A percentile compares a stretch with the other conserved stretches of the same genome.
These are phyloP conservation scores for Adansonia digitata DNA, from an alignment of 345 rosid species.

Conservation along the genomic window DNA sequence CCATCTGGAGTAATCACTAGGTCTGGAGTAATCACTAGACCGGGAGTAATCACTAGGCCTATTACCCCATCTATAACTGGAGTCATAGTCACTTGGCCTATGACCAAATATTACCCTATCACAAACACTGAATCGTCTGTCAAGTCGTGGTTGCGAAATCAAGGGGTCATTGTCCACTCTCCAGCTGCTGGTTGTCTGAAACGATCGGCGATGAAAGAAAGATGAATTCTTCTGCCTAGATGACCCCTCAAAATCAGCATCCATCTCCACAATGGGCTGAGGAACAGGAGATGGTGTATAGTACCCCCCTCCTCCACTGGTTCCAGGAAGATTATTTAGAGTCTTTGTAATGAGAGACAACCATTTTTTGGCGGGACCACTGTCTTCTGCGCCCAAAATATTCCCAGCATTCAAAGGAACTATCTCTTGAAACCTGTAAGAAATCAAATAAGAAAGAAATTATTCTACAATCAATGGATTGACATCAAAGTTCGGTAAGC, in stretches of 20 bases:
- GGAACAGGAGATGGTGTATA: constrained; percentile 93
- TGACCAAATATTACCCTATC: constrained; percentile 81
- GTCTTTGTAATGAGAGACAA: constrained; percentile 70
- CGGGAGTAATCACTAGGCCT: constrained; percentile 79
- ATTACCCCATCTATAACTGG: constrained; percentile 20
- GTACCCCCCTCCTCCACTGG: constrained; percentile 59
- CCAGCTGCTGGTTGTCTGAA: constrained; percentile 86
- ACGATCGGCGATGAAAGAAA: constrained; percentile 84
- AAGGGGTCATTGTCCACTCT: constrained; percentile 78
- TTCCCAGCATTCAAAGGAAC: constrained; percentile 98
- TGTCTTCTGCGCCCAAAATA: constrained; percentile 95
- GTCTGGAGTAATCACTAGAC: constrained; percentile 85
- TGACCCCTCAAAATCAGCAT: constrained; percentile 97
- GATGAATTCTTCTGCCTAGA: constrained; percentile 72
- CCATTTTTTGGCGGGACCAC: constrained; percentile 98
- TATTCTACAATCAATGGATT: neutral
- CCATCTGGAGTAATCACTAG: constrained; percentile 86
- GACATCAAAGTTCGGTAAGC: neutral
- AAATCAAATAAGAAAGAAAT: neutral
- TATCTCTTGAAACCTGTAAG: constrained; percentile 87
- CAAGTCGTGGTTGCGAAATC: constrained; percentile 57
- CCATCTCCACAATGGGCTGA: constrained; percentile 76
- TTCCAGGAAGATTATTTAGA: constrained; percentile 85
- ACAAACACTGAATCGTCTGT: constrained; percentile 86
- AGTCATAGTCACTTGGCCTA: constrained; percentile 38